A percentile compares a stretch with the other conserved stretches of the same genome.
Evolutionary conservation across 768 basidiomycete species (phyloP).

Genomic region (Megacollybia marginata): DNA sequence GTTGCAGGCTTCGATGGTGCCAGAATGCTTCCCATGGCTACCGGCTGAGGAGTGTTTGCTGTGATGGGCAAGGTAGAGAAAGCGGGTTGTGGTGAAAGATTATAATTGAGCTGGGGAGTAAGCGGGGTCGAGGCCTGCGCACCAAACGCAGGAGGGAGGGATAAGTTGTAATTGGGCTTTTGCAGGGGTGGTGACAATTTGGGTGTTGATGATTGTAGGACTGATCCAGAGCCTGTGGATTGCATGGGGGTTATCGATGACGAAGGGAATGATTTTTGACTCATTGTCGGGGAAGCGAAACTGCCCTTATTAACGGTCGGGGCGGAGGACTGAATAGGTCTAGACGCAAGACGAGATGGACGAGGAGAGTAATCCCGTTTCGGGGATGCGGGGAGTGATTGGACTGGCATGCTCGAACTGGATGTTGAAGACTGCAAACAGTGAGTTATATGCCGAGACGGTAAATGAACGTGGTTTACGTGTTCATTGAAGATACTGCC

Average conservation of each 20-base stretch:
- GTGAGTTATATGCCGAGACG: background rate
- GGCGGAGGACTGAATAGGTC: background rate
- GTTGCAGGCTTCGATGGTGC: conserved; percentile 58
- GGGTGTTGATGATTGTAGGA: background rate
- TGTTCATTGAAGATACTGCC: conserved; percentile 60
- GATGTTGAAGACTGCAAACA: conserved; percentile 7
- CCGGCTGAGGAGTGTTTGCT: conserved; percentile 9
- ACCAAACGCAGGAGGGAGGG: conserved; percentile 19
- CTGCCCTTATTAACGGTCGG: background rate
- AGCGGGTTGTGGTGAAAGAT: background rate
- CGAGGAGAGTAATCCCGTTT: background rate
- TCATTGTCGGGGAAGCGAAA: background rate
- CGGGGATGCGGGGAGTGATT: conserved; percentile 7
- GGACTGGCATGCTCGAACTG: conserved; percentile 16
- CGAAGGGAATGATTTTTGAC: background rate
- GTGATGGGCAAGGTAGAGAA: conserved; percentile 14
- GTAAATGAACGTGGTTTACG: conserved; percentile 13
- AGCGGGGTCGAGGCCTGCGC: no score
- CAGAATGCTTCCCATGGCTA: conserved; percentile 41
- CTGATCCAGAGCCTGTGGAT: background rate
- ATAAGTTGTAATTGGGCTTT: conserved; percentile 57
- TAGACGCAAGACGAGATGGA: background rate
- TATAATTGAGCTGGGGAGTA: background rate
- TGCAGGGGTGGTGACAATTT: conserved; percentile 7
- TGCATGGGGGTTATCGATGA: background rate